Base-by-base conservation (phyloP, 176 grass and related monocot genomes). In the Hordeum vulgare region DNA sequence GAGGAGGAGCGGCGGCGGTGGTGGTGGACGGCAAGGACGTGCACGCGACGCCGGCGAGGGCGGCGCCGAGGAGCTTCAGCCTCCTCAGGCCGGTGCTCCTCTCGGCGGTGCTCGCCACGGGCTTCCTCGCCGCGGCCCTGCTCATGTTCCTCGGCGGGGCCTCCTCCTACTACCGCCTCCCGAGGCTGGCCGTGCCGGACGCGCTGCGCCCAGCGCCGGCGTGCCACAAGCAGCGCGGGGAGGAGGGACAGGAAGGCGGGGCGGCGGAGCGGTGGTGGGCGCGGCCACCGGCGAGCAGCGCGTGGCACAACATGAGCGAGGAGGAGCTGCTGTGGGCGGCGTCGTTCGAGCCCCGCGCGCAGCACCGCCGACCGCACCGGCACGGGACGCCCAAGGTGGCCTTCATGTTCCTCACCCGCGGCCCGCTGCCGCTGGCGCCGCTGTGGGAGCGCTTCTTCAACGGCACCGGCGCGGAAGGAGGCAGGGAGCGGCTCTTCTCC, bases 331-430 rank as follows among this genome's bases (percentile, higher is more conserved):
- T 93, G 13, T 95, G 95, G 95, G 86, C 86, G 70, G 95, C 95
- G 64, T 95, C 92, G 21, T 83, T 90, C 42, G 82, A 75, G 61
- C 90, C 95, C 3, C 12, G 76, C 27, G 82, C 90, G 17, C 60
- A 33, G 12, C 54, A 41, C 4, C 86, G 80, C 23, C 3, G 17
- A 67, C 92, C 95, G 21, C 91, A 27, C 60, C 77, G 79, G 24
- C 88, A 86, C 9, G 37, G 7, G 10, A 66, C 59, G 27, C 89
- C 94, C 15, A 94, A 98, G 90, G 95, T 94, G 53, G 95, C 95
- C 20, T 98, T 98, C 80, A 91, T 98, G 92, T 98, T 98, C 89
- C 83, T 98, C 20, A 98, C 90, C 23, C 88, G 88, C 18, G 95
- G 95, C 3, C 90, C 90, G 23, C 76, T 98, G 85, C 92, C 92